Evolutionary conservation across 2,329 filamentous ascomycete genomes (phyloP).

Genomic region (Aspergillus sp.): DNA sequence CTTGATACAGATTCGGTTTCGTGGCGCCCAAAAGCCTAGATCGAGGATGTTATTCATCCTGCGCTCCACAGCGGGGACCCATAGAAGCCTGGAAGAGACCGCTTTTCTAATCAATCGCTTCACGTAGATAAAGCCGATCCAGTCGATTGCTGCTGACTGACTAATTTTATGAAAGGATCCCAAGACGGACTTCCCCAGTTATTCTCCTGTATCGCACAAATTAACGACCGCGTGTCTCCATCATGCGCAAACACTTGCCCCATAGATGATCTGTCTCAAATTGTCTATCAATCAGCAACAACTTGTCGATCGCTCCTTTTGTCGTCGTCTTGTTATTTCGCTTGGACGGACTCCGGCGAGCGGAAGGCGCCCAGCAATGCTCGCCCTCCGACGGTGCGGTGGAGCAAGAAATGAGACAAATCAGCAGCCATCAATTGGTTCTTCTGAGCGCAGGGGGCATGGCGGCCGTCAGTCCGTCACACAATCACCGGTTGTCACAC

Average conservation of each 20-base stretch:
- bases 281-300: too few species aligned
- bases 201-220: not conserved
- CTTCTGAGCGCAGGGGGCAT: not conserved
- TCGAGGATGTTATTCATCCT: slow-evolving; percentile 3
- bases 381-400: not conserved
- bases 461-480: not conserved
- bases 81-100: too few species aligned
- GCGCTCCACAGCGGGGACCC: not conserved
- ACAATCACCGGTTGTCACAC: not conserved
- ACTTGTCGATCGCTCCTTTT: too few species aligned
- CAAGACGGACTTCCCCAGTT: not conserved
- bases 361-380: not conserved
- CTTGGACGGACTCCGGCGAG: not conserved
- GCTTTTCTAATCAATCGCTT: too few species aligned
- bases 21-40: not conserved
- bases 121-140: not conserved
- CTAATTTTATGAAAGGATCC: not conserved
- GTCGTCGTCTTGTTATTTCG: not conserved
- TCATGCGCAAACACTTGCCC: not conserved
- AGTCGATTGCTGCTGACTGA: not conserved
- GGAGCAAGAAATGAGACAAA: not conserved
- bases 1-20: not conserved
- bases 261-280: not conserved
- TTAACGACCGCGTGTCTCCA: not conserved
- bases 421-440: not conserved